These are phyloP conservation scores for Saksenaea oblongispora DNA, from an alignment of 371 early-diverging fungal species.

Conservation along the genomic window DNA sequence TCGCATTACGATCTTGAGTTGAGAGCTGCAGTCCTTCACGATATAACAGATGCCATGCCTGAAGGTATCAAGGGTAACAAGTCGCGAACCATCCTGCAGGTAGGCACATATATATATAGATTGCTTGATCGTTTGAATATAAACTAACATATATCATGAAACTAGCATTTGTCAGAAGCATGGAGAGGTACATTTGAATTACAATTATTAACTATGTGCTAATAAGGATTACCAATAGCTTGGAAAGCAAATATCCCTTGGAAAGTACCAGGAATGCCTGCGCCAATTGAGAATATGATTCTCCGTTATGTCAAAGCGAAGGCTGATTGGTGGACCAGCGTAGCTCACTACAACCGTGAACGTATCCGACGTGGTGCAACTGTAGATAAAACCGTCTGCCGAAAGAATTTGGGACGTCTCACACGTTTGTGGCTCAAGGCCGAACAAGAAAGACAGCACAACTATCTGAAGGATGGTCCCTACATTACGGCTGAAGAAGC, in stretches of 20 bases:
- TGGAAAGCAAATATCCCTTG: constrained; percentile 99
- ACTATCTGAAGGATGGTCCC: constrained; percentile 98
- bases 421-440: constrained; percentile 99
- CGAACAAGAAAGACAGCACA: constrained; percentile 98
- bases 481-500: constrained; percentile 97
- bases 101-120: not conserved
- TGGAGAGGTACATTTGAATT: constrained; percentile 73
- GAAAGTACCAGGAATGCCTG: constrained; percentile 98
- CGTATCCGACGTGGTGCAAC: constrained; percentile 99
- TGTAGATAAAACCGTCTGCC: constrained; percentile 97
- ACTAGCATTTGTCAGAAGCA: constrained; percentile 95
- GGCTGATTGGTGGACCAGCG: constrained; percentile 99
- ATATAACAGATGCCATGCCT: constrained; percentile 98
- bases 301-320: constrained; percentile 97
- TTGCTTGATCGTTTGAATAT: not conserved
- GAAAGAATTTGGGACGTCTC: constrained; percentile 98
- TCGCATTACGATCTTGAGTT: constrained; percentile 97
- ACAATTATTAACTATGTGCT: not conserved
- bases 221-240: constrained; percentile 36
- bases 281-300: constrained; percentile 98
- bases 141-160: not conserved
- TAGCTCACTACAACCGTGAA: constrained; percentile 97
- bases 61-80: constrained; percentile 97
- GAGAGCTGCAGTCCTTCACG: constrained; percentile 96
- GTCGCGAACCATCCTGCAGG: constrained; percentile 84